phyloP scores from a whole-genome alignment of 441 rosid species.

The Macaranga tanarius region DNA sequence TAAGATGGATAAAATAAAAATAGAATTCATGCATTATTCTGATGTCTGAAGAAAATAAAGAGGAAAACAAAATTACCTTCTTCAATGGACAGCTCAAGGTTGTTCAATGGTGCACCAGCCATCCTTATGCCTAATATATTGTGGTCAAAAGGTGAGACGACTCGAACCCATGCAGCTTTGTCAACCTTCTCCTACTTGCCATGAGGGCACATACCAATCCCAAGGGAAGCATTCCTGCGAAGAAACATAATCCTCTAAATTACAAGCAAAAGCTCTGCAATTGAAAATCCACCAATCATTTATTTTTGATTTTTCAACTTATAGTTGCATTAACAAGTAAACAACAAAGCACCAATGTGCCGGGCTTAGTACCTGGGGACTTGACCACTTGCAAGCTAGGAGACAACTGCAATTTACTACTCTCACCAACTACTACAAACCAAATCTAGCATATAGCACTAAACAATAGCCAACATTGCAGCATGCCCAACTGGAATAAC shows the following conservation, averaged over 20 bases:
- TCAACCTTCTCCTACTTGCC: slow-evolving; percentile 72
- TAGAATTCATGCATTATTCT: not conserved
- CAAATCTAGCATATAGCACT: slow-evolving; percentile 85
- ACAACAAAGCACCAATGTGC: slow-evolving; percentile 43
- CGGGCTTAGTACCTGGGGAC: slow-evolving; percentile 70
- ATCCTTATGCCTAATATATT: slow-evolving; percentile 69
- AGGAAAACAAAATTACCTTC: slow-evolving; percentile 47
- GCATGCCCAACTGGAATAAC: slow-evolving; percentile 99
- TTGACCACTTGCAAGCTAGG: slow-evolving; percentile 50
- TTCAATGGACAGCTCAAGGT: slow-evolving; percentile 52
- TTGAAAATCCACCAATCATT: not conserved
- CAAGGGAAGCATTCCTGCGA: slow-evolving; percentile 71
- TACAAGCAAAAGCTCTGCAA: not conserved
- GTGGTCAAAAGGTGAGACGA: slow-evolving; percentile 89
- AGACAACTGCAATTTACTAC: slow-evolving; percentile 39
- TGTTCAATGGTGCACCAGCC: slow-evolving; percentile 40
- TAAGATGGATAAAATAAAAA: slow-evolving; percentile 3
- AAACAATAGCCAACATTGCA: slow-evolving; percentile 93
- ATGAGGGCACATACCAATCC: slow-evolving; percentile 71
- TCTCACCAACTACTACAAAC: slow-evolving; percentile 68
- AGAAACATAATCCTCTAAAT: not conserved
- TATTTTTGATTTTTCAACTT: not conserved
- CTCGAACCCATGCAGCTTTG: slow-evolving; percentile 67
- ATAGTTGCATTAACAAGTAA: not conserved
- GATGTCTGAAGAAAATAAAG: not conserved